Evolutionary conservation across 2,329 filamentous ascomycete species (phyloP).

Genomic region (Botryotinia narcissicola): DNA sequence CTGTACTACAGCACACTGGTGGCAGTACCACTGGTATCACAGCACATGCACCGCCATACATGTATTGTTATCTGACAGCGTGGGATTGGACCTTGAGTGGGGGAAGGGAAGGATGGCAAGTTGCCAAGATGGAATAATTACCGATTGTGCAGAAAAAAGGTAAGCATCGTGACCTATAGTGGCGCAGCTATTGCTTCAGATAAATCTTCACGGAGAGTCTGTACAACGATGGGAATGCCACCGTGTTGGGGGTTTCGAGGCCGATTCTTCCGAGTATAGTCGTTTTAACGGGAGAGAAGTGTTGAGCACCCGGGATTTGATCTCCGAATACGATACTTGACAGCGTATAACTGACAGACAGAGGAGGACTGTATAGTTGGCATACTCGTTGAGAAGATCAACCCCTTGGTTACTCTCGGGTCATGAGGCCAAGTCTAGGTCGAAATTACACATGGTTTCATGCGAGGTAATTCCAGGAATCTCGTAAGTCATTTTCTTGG

Average conservation of each 20-base stretch:
- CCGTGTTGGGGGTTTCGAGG: neutral
- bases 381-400: neutral
- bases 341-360: neutral
- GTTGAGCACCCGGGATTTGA: no score
- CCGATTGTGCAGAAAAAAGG: neutral
- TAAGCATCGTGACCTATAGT: neutral
- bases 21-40: neutral
- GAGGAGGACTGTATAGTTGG: neutral
- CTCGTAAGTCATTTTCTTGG: neutral
- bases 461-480: neutral
- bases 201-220: neutral
- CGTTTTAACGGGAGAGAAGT: neutral
- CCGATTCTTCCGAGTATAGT: neutral
- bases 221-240: neutral
- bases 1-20: neutral
- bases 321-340: neutral
- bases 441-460: neutral
- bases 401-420: neutral
- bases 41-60: neutral
- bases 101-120: neutral
- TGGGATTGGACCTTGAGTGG: neutral
- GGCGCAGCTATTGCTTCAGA: neutral
- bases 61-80: neutral
- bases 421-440: neutral
- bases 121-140: neutral